Evolutionary conservation across 352 stramenopile genomes (phyloP).

Genomic region (Globisporangium spiculum): DNA sequence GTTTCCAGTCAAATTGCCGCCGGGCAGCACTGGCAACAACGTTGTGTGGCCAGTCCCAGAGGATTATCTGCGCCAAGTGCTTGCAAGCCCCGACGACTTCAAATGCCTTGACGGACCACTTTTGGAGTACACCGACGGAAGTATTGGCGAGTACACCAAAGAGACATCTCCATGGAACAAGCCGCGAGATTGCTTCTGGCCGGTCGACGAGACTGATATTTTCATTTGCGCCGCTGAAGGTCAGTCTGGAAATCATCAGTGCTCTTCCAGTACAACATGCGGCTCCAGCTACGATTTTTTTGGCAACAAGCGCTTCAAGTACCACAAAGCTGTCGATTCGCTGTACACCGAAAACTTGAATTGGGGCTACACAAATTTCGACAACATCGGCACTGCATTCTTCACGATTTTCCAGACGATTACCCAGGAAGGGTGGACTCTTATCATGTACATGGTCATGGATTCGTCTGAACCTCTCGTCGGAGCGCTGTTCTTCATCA

Average conservation of each 20-base stretch:
- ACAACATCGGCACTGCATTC: conserved; percentile 88
- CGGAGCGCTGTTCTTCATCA: conserved; percentile 85
- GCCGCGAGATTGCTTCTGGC: conserved; percentile 90
- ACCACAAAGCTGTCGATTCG: conserved; percentile 38
- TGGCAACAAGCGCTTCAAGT: conserved; percentile 63
- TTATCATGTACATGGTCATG: conserved; percentile 91
- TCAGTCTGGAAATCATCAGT: conserved; percentile 55
- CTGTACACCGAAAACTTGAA: conserved; percentile 67
- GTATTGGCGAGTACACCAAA: conserved; percentile 35
- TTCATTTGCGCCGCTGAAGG: conserved; percentile 57
- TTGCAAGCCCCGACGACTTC: conserved; percentile 32
- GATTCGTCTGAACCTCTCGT: conserved; percentile 54
- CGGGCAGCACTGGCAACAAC: conserved; percentile 8
- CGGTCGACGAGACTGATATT: conserved; percentile 78
- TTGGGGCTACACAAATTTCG: conserved; percentile 93
- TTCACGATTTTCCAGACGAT: conserved; percentile 94
- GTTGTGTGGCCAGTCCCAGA: conserved; percentile 49
- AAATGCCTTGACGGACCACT: conserved; percentile 33
- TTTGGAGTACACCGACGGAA: conserved; percentile 55
- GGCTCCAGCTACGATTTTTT: conserved; percentile 70
- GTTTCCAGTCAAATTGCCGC: conserved; percentile 53
- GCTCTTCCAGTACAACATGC: conserved; percentile 35
- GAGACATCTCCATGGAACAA: conserved; percentile 68
- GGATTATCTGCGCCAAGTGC: conserved; percentile 42
- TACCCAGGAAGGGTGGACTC: conserved; percentile 92